Base-by-base conservation (phyloP, 2,329 filamentous ascomycete species). In the Hypoxylon sp. region DNA sequence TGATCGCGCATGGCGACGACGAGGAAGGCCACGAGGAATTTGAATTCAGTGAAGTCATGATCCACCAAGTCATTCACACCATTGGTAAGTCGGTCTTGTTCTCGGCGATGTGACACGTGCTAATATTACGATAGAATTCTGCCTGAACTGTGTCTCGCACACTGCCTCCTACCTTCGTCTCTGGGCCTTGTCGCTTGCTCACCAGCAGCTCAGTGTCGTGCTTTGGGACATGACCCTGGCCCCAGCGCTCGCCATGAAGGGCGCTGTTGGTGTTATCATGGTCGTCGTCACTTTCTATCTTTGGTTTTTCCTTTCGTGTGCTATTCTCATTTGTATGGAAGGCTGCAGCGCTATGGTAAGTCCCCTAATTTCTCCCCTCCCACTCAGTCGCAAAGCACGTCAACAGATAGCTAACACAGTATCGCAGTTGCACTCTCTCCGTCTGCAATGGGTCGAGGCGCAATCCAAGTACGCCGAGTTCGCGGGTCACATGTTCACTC, bases 111-210 rank as follows among this genome's bases (percentile, higher is more conserved):
- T 50, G 31, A n/a, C 22, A n/a, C n/a, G 6, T 59, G 42, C 62
- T 69, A 61, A 69, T 44, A 79, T 84, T 78, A 84, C 69, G 33
- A 13, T 60, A 94, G 94, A 99, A 87, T 99, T 99, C 85, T 99
- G 96, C 80, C 87, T 99, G 75, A 99, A 99, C 86, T 98, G 95
- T 81, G 95, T 99, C 71, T 99, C 96, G 31, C 96, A 99, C 83
- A 99, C 97, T 3, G 96, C 96, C 3, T 99, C 96, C 0, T 99
- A 99, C 82, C 92, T 99, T 52, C 96, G 96, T 85, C 92, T 99
- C 48, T 99, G 96, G 96, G 96, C 96, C 33, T 82, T 99, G 75
- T 99, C 96, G 1, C 91, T 99, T 67, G 96, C 96, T 33, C 96
- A 99, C 85, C 96, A 99, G 81, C 96, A 98, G 87, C 90, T 99